These are phyloP conservation scores for Termitomyces sp. DNA, from an alignment of 1,284 basidiomycete genomes.

Conservation along the genomic window DNA sequence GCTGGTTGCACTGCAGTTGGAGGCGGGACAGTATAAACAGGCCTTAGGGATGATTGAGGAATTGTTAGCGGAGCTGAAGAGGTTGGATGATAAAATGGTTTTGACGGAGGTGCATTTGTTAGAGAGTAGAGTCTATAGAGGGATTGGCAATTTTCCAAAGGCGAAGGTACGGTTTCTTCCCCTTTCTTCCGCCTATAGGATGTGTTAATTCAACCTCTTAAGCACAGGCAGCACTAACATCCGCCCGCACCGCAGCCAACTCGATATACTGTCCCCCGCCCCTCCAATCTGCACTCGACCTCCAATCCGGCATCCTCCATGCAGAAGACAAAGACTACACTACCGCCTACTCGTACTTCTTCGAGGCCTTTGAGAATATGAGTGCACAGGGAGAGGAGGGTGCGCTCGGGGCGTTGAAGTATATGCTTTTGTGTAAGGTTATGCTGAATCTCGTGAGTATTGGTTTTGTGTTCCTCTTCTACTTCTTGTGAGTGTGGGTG, in stretches of 20 bases:
- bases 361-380: constrained; percentile 89
- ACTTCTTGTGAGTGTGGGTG: background rate
- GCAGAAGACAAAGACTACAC: constrained; percentile 98
- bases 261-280: constrained; percentile 96
- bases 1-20: constrained; percentile 83
- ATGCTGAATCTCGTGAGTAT: constrained; percentile 86
- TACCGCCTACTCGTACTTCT: constrained; percentile 97
- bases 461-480: background rate
- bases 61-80: constrained; percentile 86
- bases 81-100: constrained; percentile 96
- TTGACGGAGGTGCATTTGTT: constrained; percentile 95
- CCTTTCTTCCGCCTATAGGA: background rate
- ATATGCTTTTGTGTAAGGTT: constrained; percentile 97
- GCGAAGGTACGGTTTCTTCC: constrained; percentile 48
- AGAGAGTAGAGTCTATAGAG: constrained; percentile 88
- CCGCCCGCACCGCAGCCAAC: constrained; percentile 91
- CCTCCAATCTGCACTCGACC: constrained; percentile 88
- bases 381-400: constrained; percentile 68
- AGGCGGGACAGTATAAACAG: constrained; percentile 71
- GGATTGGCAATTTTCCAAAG: constrained; percentile 86
- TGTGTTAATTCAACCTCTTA: background rate
- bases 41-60: constrained; percentile 82
- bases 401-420: constrained; percentile 86
- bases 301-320: constrained; percentile 87
- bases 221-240: constrained; percentile 79